phyloP scores from a whole-genome alignment of 768 basidiomycete genomes.

The Kwoniella dendrophila region DNA sequence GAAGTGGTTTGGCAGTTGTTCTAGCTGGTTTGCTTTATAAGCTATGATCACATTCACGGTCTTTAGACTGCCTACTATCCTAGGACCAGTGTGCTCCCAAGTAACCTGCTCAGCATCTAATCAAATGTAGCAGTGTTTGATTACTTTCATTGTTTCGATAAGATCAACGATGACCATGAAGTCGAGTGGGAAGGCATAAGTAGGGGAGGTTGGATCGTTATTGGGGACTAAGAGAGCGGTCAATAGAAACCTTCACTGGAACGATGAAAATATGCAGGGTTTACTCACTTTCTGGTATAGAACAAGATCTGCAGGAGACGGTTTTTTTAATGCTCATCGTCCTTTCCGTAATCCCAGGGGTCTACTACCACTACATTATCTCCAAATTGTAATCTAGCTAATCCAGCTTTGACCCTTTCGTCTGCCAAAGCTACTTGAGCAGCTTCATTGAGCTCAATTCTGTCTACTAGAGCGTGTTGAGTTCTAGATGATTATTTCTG shows the following conservation, averaged over 20 bases:
- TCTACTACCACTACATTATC: conserved; percentile 22
- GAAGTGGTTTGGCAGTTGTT: conserved; percentile 15
- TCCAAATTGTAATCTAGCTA: conserved; percentile 11
- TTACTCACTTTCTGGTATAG: conserved; percentile 23
- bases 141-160: conserved; percentile 14
- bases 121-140: background rate
- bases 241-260: conserved; percentile 8
- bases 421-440: conserved; percentile 16
- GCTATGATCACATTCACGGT: conserved; percentile 15
- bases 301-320: conserved; percentile 17
- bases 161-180: conserved; percentile 19
- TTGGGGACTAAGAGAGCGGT: conserved; percentile 3
- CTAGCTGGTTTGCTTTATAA: background rate
- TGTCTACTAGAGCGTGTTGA: conserved; percentile 20
- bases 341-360: conserved; percentile 20
- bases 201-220: conserved; percentile 20
- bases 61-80: background rate
- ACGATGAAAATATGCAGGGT: background rate
- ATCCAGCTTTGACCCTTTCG: background rate
- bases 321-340: conserved; percentile 14
- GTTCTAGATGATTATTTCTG: conserved; percentile 6
- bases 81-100: background rate
- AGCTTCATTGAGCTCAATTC: conserved; percentile 28
- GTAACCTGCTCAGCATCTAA: conserved; percentile 11
- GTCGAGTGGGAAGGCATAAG: conserved; percentile 30